These are phyloP conservation scores for Huntiella savannae DNA, from an alignment of 2,329 filamentous ascomycete genomes.

Conservation along the genomic window DNA sequence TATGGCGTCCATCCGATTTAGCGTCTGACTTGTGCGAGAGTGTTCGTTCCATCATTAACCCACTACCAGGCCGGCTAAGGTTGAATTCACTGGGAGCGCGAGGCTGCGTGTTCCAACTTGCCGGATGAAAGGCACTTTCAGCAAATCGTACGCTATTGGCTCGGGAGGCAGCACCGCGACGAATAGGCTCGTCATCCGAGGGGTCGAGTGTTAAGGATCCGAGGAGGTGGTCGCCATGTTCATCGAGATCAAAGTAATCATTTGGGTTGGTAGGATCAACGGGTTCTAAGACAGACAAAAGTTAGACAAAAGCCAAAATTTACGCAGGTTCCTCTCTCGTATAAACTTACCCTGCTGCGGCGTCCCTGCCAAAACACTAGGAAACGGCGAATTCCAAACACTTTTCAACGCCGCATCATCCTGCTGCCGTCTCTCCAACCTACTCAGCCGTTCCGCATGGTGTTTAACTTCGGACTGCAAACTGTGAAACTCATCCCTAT, in stretches of 20 bases:
- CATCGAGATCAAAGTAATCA: slow-evolving; percentile 80
- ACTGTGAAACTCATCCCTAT: slow-evolving; percentile 46
- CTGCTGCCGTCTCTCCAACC: slow-evolving; percentile 47
- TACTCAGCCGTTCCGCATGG: slow-evolving; percentile 41
- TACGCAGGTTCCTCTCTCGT: too few relatives aligned
- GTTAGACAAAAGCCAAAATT: not conserved
- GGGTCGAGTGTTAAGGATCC: slow-evolving; percentile 64
- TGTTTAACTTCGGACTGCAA: slow-evolving; percentile 54
- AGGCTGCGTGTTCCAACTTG: slow-evolving; percentile 55
- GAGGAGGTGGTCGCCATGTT: slow-evolving; percentile 62
- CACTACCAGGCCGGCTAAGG: slow-evolving; percentile 57
- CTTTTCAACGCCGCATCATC: slow-evolving; percentile 57
- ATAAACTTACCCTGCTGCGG: slow-evolving; percentile 59
- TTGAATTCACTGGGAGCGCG: slow-evolving; percentile 70
- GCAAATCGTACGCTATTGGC: slow-evolving; percentile 97
- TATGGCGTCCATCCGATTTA: slow-evolving; percentile 58
- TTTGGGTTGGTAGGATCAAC: slow-evolving; percentile 24
- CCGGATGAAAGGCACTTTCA: slow-evolving; percentile 80
- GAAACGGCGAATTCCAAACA: slow-evolving; percentile 87
- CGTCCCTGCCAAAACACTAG: slow-evolving; percentile 63
- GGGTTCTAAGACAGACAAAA: slow-evolving; percentile 7
- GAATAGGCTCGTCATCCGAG: slow-evolving; percentile 66
- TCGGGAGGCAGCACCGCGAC: slow-evolving; percentile 70
- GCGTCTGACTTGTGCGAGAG: slow-evolving; percentile 66
- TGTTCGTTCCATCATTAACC: slow-evolving; percentile 77